Evolutionary conservation across 768 basidiomycete genomes (phyloP), one percentile per base, ranked within the genome.

Genomic region (Mycena vitilis): DNA sequence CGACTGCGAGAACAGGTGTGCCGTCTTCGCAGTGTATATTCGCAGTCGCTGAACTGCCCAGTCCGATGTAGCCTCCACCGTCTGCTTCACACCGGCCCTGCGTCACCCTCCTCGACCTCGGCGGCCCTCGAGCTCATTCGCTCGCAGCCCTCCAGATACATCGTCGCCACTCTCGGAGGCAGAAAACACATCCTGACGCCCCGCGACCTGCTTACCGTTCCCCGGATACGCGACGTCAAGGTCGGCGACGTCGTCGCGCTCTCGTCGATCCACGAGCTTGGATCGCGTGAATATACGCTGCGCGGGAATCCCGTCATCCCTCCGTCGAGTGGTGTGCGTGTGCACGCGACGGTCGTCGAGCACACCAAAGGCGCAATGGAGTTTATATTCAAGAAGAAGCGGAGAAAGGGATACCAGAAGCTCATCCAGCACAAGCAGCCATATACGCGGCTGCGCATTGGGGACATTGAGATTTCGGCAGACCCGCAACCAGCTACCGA

Each of bases 381-480:
- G 81, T 86, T 84, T 74, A 93, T 94, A 62, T 89, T 96, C 82
- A 98, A 98, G 86, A 97, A 96, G 85, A 99, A 99, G 85, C 84
- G 96, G 81, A 91, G 98, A 90, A 98, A 99, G 85, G 96, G 97
- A 12, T 99, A 99, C 82, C 89, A 93, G 81, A 94, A 95, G 82
- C 95, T 94, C 10, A 94, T 98, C 71, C 87, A 89, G 78, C 92
- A 95, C 79, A 99, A 98, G 80, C 95, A 96, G 77, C 93, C 92
- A 2, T 99, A 94, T 83, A 99, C 97, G n/a, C 88, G 96, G 76
- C 86, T 99, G 66, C 87, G 96, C 59, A 92, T 99, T 71, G 95
- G 96, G 22, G 86, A 91, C 53, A 95, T 99, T 71, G 82, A 86
- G 56, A 79, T 87, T 72, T 45, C 71, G 37, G 44, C 45, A 0